Percentiles rank a stretch among this genome's conserved stretches.
phyloP scores from a whole-genome alignment of 2,329 filamentous ascomycete species.

The Cladophialophora bantiana region DNA sequence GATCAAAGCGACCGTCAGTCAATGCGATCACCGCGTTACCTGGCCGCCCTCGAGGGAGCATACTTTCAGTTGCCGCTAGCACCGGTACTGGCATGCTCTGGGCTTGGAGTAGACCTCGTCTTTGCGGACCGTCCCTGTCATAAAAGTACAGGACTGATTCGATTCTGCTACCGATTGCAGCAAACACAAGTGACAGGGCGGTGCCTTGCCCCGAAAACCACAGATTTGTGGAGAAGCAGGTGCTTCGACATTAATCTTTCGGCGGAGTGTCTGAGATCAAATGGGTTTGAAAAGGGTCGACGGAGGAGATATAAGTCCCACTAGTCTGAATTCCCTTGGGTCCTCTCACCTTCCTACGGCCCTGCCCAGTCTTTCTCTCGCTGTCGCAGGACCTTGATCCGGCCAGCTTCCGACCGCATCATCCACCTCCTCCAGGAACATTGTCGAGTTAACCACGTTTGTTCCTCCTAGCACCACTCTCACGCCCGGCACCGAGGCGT shows the following conservation, averaged over 20 bases:
- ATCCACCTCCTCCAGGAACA: slow-evolving; percentile 90
- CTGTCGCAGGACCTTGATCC: slow-evolving; percentile 67
- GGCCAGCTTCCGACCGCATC: slow-evolving; percentile 89
- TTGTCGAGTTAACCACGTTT: slow-evolving; percentile 82
- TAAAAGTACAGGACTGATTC: not conserved
- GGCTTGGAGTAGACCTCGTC: not conserved
- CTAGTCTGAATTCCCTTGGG: not conserved
- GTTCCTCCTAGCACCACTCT: slow-evolving; percentile 90
- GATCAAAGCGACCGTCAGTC: not conserved
- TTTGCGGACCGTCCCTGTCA: not conserved
- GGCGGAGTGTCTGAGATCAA: not conserved
- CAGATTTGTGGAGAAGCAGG: not conserved
- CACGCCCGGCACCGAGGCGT: slow-evolving; percentile 86
- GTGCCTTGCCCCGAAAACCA: not conserved
- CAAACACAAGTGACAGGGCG: not conserved
- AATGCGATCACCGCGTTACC: not conserved
- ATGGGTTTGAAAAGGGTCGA: not conserved
- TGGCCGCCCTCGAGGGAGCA: not conserved
- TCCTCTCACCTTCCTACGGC: slow-evolving; percentile 37
- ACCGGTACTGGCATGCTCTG: not conserved
- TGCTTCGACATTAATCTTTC: not conserved
- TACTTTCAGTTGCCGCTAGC: not conserved
- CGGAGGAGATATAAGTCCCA: not conserved
- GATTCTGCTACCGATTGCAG: not conserved
- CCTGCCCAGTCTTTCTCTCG: slow-evolving; percentile 67